Conservation (phyloP, 371 early-diverging fungal species). For the Gilbertella persicaria region DNA sequence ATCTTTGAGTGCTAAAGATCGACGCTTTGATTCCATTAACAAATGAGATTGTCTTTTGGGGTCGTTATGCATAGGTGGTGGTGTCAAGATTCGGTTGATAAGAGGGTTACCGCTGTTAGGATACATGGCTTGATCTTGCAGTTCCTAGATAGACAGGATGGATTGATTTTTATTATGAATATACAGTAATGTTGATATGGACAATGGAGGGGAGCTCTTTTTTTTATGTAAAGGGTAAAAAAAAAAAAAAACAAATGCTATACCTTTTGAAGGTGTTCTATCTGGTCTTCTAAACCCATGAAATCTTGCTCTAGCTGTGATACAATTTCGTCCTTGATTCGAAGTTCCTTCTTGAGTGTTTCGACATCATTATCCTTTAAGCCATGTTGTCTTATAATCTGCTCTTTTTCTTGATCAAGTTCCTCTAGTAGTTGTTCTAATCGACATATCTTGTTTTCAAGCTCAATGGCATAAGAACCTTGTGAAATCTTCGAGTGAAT, state of each 20-base stretch:
- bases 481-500: conserved; percentile 50
- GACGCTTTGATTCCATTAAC: conserved; percentile 51
- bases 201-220: background rate
- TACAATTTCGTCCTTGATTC: conserved; percentile 53
- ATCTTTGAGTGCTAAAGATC: conserved; percentile 49
- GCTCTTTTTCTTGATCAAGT: conserved; percentile 45
- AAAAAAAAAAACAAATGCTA: background rate
- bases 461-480: conserved; percentile 46
- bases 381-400: conserved; percentile 28
- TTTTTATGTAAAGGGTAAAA: background rate
- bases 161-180: background rate
- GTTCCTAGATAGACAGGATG: conserved; percentile 17
- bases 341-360: conserved; percentile 48
- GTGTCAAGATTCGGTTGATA: conserved; percentile 9
- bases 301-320: conserved; percentile 54
- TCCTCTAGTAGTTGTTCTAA: conserved; percentile 45
- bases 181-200: background rate
- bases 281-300: conserved; percentile 46
- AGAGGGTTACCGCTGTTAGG: conserved; percentile 1
- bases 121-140: conserved; percentile 21
- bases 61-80: conserved; percentile 27
- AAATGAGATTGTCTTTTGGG: conserved; percentile 51
- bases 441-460: conserved; percentile 42
- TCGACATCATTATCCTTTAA: conserved; percentile 50
- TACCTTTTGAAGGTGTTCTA: conserved; percentile 51